Evolutionary conservation across 208 protist species (phyloP).

Genomic region (Crithidia mellificae): DNA sequence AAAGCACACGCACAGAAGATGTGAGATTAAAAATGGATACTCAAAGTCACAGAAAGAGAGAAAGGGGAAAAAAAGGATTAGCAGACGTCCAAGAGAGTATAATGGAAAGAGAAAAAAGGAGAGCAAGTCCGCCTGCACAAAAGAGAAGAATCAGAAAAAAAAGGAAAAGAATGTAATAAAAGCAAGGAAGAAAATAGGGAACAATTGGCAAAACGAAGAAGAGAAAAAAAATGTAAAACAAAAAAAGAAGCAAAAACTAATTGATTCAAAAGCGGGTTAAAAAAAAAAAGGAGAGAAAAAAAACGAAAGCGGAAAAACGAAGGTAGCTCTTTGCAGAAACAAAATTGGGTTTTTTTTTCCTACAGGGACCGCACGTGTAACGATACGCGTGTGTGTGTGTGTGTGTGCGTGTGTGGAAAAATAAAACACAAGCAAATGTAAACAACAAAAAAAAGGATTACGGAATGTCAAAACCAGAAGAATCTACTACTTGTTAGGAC

Average conservation of each 20-base stretch:
- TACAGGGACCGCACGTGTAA: neutral
- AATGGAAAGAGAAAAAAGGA: neutral
- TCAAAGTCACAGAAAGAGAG: neutral
- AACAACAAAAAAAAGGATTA: neutral
- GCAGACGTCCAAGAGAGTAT: conserved; percentile 1
- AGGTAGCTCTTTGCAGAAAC: neutral
- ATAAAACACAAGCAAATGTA: conserved; percentile 4
- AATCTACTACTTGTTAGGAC: neutral
- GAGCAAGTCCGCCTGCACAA: neutral
- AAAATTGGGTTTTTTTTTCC: neutral
- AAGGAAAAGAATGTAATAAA: conserved; percentile 3
- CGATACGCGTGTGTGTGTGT: neutral
- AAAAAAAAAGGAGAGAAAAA: neutral
- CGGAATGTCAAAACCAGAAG: neutral
- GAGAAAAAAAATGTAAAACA: too few relatives aligned
- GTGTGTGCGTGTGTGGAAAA: conserved; percentile 5
- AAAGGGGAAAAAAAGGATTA: neutral
- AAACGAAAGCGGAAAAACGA: neutral
- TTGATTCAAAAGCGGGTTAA: neutral
- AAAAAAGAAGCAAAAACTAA: neutral
- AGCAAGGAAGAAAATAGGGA: conserved; percentile 1
- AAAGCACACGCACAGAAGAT: neutral
- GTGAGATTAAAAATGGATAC: neutral
- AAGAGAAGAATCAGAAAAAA: conserved; percentile 11
- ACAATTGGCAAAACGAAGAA: conserved; percentile 1